Percentiles rank a stretch among this genome's conserved stretches.
These are phyloP conservation scores for Kokia cookei DNA, from an alignment of 441 rosid species.

Conservation along the genomic window DNA sequence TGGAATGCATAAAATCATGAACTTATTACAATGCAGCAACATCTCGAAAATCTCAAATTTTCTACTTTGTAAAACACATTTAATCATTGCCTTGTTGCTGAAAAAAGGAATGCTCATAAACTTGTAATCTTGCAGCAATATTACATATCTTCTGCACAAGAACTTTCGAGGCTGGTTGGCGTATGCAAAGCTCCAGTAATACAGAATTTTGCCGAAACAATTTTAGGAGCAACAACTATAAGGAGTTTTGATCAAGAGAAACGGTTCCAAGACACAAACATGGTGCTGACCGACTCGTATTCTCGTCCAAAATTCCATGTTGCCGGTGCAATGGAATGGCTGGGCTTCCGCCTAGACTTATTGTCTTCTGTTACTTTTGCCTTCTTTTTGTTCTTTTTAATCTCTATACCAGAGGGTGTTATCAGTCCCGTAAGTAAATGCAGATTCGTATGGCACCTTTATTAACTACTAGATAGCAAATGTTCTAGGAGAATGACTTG, in stretches of 20 bases:
- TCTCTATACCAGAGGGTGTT: conserved; percentile 57
- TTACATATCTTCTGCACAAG: conserved; percentile 78
- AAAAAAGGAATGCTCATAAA: neutral
- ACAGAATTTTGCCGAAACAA: conserved; percentile 86
- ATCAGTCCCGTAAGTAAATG: conserved; percentile 56
- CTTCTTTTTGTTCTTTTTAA: conserved; percentile 60
- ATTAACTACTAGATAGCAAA: neutral
- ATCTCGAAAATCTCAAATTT: neutral
- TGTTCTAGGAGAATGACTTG: neutral
- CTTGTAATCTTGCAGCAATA: conserved; percentile 50
- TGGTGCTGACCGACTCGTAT: conserved; percentile 68
- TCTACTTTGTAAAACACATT: neutral
- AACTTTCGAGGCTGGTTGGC: conserved; percentile 73
- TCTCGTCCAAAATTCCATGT: conserved; percentile 65
- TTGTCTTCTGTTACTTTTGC: conserved; percentile 66
- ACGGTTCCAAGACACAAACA: conserved; percentile 58
- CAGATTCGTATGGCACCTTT: neutral
- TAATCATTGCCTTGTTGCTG: neutral
- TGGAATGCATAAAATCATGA: neutral
- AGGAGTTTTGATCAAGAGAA: conserved; percentile 78
- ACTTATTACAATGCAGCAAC: neutral
- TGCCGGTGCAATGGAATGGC: conserved; percentile 85
- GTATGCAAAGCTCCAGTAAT: conserved; percentile 81
- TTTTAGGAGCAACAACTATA: conserved; percentile 80
- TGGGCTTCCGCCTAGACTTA: conserved; percentile 76